Conservation (phyloP, 352 stramenopile genomes). For the Peronospora farinosa region DNA sequence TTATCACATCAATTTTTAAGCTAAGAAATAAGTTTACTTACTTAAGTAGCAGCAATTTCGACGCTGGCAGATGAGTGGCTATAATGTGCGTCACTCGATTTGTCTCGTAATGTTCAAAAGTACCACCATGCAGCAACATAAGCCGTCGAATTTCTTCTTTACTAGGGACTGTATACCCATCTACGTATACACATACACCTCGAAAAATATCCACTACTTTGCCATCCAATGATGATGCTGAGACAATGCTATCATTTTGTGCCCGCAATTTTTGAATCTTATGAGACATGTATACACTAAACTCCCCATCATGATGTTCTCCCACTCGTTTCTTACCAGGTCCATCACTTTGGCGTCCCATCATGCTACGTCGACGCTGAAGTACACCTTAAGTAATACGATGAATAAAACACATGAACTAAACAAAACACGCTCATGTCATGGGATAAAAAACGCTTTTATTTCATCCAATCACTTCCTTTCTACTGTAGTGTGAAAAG, state of each 20-base stretch:
- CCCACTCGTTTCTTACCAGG: slow-evolving; percentile 44
- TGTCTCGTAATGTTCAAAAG: slow-evolving; percentile 87
- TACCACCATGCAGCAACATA: slow-evolving; percentile 71
- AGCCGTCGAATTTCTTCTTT: slow-evolving; percentile 82
- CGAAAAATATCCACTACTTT: slow-evolving; percentile 40
- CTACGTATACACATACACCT: slow-evolving; percentile 79
- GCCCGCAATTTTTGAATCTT: slow-evolving; percentile 87
- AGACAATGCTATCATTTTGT: slow-evolving; percentile 52
- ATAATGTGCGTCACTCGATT: slow-evolving; percentile 83
- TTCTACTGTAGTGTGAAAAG: background rate
- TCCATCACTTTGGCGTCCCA: slow-evolving; percentile 16
- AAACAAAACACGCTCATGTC: no score
- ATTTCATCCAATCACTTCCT: slow-evolving; percentile 8
- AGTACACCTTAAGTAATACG: background rate
- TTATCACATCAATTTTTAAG: slow-evolving; percentile 11
- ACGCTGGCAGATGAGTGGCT: slow-evolving; percentile 72
- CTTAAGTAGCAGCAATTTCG: slow-evolving; percentile 83
- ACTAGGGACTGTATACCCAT: slow-evolving; percentile 79
- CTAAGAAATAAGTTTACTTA: slow-evolving; percentile 33
- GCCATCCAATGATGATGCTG: background rate
- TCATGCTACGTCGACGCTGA: slow-evolving; percentile 1
- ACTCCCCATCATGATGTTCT: slow-evolving; percentile 84
- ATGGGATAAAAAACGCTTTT: background rate
- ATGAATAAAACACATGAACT: background rate
- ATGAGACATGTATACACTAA: slow-evolving; percentile 87